Evolutionary conservation across 768 basidiomycete species (phyloP).

Genomic region (Mycena vulgaris): DNA sequence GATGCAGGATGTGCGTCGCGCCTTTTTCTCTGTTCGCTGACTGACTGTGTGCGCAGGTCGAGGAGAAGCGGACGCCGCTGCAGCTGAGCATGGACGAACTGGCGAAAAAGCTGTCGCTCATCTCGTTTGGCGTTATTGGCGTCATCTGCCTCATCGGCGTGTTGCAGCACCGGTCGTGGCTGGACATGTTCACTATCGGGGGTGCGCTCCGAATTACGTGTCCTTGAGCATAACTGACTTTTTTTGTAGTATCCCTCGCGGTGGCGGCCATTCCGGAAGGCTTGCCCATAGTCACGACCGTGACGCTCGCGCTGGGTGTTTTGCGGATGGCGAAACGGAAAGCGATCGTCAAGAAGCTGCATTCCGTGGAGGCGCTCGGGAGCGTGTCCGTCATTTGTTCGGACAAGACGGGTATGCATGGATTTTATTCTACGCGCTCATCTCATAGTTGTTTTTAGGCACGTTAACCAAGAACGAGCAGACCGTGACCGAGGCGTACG

Average conservation of each 20-base stretch:
- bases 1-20: constrained; percentile 91
- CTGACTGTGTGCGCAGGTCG: constrained; percentile 54
- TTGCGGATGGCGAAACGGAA: constrained; percentile 94
- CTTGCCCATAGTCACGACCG: constrained; percentile 96
- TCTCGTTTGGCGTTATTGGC: constrained; percentile 96
- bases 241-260: constrained; percentile 86
- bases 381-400: constrained; percentile 98
- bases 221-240: neutral
- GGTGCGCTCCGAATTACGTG: constrained; percentile 64
- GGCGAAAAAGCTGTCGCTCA: constrained; percentile 89
- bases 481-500: constrained; percentile 91
- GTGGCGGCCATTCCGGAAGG: constrained; percentile 99
- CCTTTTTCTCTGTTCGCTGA: neutral
- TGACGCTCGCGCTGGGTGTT: constrained; percentile 95
- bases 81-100: constrained; percentile 98
- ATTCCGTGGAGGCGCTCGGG: constrained; percentile 94
- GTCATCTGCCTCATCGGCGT: constrained; percentile 94
- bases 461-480: constrained; percentile 97
- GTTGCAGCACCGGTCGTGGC: constrained; percentile 87
- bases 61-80: constrained; percentile 93
- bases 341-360: constrained; percentile 97
- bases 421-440: neutral
- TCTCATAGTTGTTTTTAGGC: constrained; percentile 58
- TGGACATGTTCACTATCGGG: constrained; percentile 99
- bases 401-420: constrained; percentile 88